Evolutionary conservation across 169 alveolate species (phyloP), one percentile per base, ranked within the genome.

Genomic region (Plasmodium inui): DNA sequence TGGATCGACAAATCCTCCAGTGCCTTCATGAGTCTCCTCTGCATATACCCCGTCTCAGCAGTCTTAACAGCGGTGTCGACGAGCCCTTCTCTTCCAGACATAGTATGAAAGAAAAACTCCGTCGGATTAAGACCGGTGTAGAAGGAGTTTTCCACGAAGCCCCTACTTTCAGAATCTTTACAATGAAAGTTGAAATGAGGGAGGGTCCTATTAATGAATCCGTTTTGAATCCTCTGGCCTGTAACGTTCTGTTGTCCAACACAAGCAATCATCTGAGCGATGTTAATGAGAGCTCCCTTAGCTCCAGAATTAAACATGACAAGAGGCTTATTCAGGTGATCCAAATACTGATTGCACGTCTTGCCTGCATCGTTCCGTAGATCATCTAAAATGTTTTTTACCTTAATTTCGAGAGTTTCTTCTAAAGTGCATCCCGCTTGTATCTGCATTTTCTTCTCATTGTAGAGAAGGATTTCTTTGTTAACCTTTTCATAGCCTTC

Each of bases 11-110:
- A 94, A 92, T 99, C 99, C 95, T 99, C 99, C 92, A 99, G 94
- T 2, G 99, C 99, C 94, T 98, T 98, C 98, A 99, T 98, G 44
- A 99, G 96, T 94, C 99, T 97, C 83, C 99, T 96, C 95, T 99
- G 99, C 99, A 99, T 98, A 94, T 99, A 99, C 3, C 99, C 99
- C 1, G 99, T 99, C 92, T 99, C 99, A 0, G 99, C 99, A 14
- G 99, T 99, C 96, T 99, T 99, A 67, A 99, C 99, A 17, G 99
- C 99, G 0, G 99, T 98, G 92, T 99, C 99, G 26, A 99, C 99
- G 26, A 99, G 96, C 9, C 99, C 99, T 95, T 99, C 99, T 92
- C 99, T 96, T 0, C 99, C 99, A 8, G 99, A 99, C 99, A 99
- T 98, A n/a, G 99, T 99, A 95, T 99, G 99, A 97, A 99, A 99